phyloP scores from a whole-genome alignment of 1,284 basidiomycete species.

The Fistulinella cinereoalba region DNA sequence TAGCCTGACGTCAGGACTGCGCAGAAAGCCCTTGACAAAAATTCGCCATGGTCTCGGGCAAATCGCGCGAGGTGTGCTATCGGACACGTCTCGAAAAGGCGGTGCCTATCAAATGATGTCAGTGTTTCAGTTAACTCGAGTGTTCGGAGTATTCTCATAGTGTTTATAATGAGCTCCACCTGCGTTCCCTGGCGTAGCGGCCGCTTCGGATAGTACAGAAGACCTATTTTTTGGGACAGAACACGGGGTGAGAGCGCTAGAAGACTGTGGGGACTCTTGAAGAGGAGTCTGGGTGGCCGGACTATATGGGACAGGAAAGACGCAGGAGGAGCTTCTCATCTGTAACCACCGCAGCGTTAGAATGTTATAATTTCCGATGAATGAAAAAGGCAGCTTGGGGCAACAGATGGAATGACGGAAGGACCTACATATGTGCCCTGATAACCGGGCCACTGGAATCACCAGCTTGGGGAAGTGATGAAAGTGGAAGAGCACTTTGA shows the following conservation, averaged over 20 bases:
- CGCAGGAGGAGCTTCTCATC: constrained; percentile 14
- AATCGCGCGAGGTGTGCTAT: constrained; percentile 6
- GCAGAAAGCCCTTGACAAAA: constrained; percentile 18
- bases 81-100: constrained; percentile 14
- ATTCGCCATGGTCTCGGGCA: constrained; percentile 8
- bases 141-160: constrained; percentile 9
- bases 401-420: constrained; percentile 12
- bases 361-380: constrained; percentile 29
- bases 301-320: constrained; percentile 4
- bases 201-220: constrained; percentile 12
- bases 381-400: constrained; percentile 21
- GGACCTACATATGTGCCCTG: constrained; percentile 11
- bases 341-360: constrained; percentile 10
- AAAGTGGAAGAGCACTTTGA: constrained; percentile 14
- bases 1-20: constrained; percentile 27
- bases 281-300: constrained; percentile 4
- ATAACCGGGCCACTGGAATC: constrained; percentile 6
- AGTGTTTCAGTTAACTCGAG: constrained; percentile 16
- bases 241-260: constrained; percentile 12
- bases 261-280: constrained; percentile 9
- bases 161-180: constrained; percentile 16
- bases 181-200: constrained; percentile 4
- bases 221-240: neutral
- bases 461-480: constrained; percentile 15
- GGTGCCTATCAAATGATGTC: constrained; percentile 29